Conservation (phyloP, 2,329 filamentous ascomycete genomes). For the Hypoxylon sp. region DNA sequence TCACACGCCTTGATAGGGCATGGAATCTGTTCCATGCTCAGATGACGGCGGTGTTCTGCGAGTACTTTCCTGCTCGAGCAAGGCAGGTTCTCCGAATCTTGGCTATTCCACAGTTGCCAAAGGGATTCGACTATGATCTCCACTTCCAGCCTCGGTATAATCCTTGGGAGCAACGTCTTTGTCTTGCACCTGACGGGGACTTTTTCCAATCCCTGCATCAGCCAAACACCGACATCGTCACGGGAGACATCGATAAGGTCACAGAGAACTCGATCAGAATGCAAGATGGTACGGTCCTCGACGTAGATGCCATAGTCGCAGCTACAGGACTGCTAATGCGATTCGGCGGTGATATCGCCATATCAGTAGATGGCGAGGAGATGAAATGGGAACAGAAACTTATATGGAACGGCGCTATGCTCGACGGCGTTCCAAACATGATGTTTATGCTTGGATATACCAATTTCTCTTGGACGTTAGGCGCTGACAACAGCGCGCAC, state of each 20-base stretch:
- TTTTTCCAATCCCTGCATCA: conserved; percentile 60
- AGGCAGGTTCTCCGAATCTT: conserved; percentile 59
- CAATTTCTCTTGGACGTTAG: conserved; percentile 73
- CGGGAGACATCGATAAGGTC: conserved; percentile 61
- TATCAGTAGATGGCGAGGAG: conserved; percentile 64
- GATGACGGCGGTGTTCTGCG: too few relatives aligned
- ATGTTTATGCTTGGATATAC: conserved; percentile 71
- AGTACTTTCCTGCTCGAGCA: too few relatives aligned
- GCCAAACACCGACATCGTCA: conserved; percentile 55
- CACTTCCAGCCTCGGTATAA: conserved; percentile 69
- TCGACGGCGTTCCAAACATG: conserved; percentile 73
- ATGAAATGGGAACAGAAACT: conserved; percentile 5
- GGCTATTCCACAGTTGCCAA: conserved; percentile 63
- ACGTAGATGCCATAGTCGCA: conserved; percentile 73
- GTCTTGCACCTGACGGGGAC: conserved; percentile 64
- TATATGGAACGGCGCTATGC: conserved; percentile 71
- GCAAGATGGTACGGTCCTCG: conserved; percentile 58
- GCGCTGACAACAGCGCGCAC: conserved; percentile 66
- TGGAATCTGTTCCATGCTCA: too few relatives aligned
- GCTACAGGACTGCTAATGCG: conserved; percentile 72
- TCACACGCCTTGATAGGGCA: too few relatives aligned
- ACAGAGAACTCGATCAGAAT: conserved; percentile 61
- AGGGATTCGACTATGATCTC: conserved; percentile 62
- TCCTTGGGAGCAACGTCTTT: conserved; percentile 78
- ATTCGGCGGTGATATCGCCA: conserved; percentile 65